These are phyloP conservation scores for Pseudogymnoascus sp. DNA, from an alignment of 2,329 filamentous ascomycete genomes.

Conservation along the genomic window DNA sequence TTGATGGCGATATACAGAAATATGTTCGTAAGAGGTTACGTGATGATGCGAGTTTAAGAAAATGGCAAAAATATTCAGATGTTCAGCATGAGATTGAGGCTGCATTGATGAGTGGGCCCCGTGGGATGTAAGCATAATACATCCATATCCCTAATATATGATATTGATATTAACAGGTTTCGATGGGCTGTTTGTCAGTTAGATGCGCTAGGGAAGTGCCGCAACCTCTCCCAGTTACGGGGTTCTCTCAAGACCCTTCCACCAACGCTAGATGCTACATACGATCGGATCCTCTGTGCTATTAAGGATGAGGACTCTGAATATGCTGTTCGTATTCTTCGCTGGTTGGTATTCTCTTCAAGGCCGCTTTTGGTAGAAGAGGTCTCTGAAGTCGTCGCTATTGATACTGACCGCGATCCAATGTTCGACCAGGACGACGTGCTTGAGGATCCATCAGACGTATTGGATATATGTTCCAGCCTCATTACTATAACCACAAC, in stretches of 20 bases:
- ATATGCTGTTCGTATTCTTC: slow-evolving; percentile 14
- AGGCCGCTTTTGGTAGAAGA: neutral
- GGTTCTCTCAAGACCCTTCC: slow-evolving; percentile 25
- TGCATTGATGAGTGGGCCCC: slow-evolving; percentile 18
- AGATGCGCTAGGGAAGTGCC: slow-evolving; percentile 12
- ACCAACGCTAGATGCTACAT: slow-evolving; percentile 24
- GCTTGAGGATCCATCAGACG: neutral
- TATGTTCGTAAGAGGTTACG: slow-evolving; percentile 21
- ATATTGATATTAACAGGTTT: neutral
- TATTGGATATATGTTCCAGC: neutral
- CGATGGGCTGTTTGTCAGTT: slow-evolving; percentile 1
- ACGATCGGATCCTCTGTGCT: slow-evolving; percentile 22
- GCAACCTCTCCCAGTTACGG: slow-evolving; percentile 8
- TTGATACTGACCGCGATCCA: neutral
- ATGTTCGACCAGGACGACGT: neutral
- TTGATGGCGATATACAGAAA: slow-evolving; percentile 22
- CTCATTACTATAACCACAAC: neutral
- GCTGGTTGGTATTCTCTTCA: slow-evolving; percentile 14
- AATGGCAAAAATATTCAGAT: slow-evolving; percentile 19
- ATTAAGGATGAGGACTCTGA: slow-evolving; percentile 15
- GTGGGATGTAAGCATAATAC: slow-evolving; percentile 26
- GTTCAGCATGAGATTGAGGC: slow-evolving; percentile 20
- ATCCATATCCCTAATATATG: neutral
- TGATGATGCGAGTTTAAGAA: slow-evolving; percentile 17
- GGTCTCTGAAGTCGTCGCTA: slow-evolving; percentile 13